Conservation (phyloP, 768 basidiomycete genomes). For the Suillus discolor region DNA sequence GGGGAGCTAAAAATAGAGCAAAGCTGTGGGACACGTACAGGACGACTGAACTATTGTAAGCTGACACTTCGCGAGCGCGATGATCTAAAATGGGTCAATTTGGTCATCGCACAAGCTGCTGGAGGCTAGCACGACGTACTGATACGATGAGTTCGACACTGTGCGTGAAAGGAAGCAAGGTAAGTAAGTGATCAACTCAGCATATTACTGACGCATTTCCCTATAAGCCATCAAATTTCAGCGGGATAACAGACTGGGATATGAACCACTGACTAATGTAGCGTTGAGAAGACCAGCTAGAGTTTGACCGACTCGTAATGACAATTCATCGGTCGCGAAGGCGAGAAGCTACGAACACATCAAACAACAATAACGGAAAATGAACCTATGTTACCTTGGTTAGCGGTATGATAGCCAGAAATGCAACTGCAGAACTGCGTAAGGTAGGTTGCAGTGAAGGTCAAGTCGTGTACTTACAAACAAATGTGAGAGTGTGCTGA, state of each 20-base stretch:
- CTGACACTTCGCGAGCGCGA: conserved; percentile 80
- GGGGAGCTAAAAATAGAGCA: neutral
- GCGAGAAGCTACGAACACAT: conserved; percentile 57
- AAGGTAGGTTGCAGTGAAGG: neutral
- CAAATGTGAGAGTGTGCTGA: conserved; percentile 65
- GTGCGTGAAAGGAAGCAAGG: neutral
- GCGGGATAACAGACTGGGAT: neutral
- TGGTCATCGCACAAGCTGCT: neutral
- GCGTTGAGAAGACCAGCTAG: conserved; percentile 85
- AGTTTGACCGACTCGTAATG: conserved; percentile 80
- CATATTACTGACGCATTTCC: conserved; percentile 32
- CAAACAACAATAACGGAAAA: neutral
- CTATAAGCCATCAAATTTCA: conserved; percentile 13
- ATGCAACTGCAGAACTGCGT: conserved; percentile 53
- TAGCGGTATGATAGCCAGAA: conserved; percentile 84
- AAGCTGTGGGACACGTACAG: conserved; percentile 37
- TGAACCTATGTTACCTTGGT: conserved; percentile 56
- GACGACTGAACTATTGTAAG: conserved; percentile 80
- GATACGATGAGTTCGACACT: conserved; percentile 70
- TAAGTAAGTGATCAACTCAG: neutral
- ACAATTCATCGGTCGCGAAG: conserved; percentile 86
- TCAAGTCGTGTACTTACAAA: conserved; percentile 51
- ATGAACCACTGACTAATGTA: conserved; percentile 58
- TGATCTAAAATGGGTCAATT: conserved; percentile 52
- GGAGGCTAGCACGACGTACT: conserved; percentile 41